Base-by-base conservation (phyloP, 306 rosid species). In the Lablab purpureus region DNA sequence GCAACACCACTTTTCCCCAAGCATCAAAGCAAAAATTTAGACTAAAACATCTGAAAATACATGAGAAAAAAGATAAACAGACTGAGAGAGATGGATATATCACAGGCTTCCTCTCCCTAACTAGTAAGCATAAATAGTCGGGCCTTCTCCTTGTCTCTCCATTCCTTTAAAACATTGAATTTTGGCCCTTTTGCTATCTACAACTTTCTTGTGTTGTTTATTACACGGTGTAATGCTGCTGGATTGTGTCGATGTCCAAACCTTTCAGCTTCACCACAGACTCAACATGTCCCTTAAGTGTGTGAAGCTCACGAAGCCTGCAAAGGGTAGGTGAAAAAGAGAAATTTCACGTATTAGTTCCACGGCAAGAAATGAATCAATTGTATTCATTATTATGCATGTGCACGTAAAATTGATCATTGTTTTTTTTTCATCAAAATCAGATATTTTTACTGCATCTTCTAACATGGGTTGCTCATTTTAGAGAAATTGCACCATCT, bases 221-320 rank as follows among this genome's bases (percentile, higher is more conserved):
- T 95, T 80, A 96, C 82, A 96, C 98, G 32, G 99, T 96, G 78
- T 96, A 96, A 77, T 96, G 98, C 79, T 96, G 98, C 84, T 96
- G 98, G 82, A 89, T 95, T 25, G 97, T 87, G 25, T 95, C 99
- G 65, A 95, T 89, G 87, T 95, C 99, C 34, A 95, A 70, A 6
- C 99, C 99, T 72, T 95, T 95, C 65, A 95, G 93, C 94, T 95
- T 95, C 87, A 89, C 98, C 79, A 95, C 99, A 5, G 99, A 95
- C 85, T 95, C 99, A 6, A 95, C 99, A 32, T 95, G 99, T 75
- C 99, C 99, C 83, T 96, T 96, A 54, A 96, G 98, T 0, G 99
- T 96, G 88, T 80, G 89, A 71, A 91, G 98, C 90, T 96, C 99
- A 1, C 99, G 97, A 79, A 96, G 98, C 91, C 99, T 96, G 70